A percentile compares a stretch with the other conserved stretches of the same genome.
phyloP scores from a whole-genome alignment of 352 stramenopile species.

The Globisporangium camurandrum region DNA sequence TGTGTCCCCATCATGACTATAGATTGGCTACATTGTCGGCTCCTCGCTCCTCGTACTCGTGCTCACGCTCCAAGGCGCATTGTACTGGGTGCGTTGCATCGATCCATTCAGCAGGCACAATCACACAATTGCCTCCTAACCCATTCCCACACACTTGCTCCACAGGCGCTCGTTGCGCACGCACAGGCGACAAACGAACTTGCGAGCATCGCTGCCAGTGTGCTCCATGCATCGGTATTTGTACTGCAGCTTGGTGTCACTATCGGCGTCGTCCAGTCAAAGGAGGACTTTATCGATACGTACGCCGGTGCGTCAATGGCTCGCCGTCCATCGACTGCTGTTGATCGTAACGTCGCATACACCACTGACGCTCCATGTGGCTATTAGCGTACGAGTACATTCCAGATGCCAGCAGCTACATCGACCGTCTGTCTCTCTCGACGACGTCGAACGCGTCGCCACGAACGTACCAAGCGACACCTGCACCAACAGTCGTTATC shows the following conservation, averaged over 20 bases:
- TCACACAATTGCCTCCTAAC: not conserved
- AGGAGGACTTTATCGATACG: slow-evolving; percentile 81
- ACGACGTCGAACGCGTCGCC: slow-evolving; percentile 34
- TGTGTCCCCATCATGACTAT: too few relatives aligned
- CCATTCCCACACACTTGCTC: not conserved
- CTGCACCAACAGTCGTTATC: slow-evolving; percentile 60
- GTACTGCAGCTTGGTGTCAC: slow-evolving; percentile 53
- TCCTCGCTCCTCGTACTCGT: slow-evolving; percentile 59
- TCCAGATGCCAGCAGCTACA: slow-evolving; percentile 45
- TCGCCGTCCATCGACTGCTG: not conserved
- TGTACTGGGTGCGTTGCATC: slow-evolving; percentile 52
- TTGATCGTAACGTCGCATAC: not conserved
- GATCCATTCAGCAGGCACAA: too few relatives aligned
- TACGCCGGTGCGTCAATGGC: slow-evolving; percentile 45
- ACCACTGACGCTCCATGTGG: not conserved
- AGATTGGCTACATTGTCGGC: slow-evolving; percentile 74
- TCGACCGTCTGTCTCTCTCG: slow-evolving; percentile 30
- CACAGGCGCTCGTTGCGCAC: slow-evolving; percentile 32
- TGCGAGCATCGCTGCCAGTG: slow-evolving; percentile 37
- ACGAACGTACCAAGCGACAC: slow-evolving; percentile 49
- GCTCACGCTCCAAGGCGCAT: slow-evolving; percentile 52
- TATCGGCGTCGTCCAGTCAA: slow-evolving; percentile 55
- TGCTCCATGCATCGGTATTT: slow-evolving; percentile 50
- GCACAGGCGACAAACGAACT: slow-evolving; percentile 21
- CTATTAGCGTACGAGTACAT: slow-evolving; percentile 76